A percentile compares a stretch with the other conserved stretches of the same genome.
phyloP scores from a whole-genome alignment of 345 rosid genomes.

The Gossypium longicalyx region DNA sequence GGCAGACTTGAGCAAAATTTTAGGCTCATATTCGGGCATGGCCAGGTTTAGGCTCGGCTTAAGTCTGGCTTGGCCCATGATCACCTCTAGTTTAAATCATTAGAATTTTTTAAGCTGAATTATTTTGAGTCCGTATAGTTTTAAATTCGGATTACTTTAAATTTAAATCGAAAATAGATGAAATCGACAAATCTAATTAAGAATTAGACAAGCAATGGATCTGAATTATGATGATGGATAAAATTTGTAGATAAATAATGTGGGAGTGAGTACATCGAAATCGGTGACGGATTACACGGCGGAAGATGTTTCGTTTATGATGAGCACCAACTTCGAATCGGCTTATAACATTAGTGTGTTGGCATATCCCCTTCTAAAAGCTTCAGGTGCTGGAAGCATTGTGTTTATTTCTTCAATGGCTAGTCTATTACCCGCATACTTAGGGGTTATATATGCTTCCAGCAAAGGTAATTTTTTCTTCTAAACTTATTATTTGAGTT shows the following conservation, averaged over 20 bases:
- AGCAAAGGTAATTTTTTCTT: background rate
- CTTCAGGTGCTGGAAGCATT: slow-evolving; percentile 39
- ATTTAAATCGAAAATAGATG: too few relatives aligned
- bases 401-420: background rate
- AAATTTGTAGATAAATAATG: slow-evolving; percentile 46
- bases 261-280: slow-evolving; percentile 36
- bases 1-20: too few relatives aligned
- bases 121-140: too few relatives aligned
- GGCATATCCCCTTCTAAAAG: slow-evolving; percentile 28
- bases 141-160: too few relatives aligned
- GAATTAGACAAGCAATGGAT: too few relatives aligned
- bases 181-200: too few relatives aligned
- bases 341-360: slow-evolving; percentile 51
- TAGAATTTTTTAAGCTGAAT: too few relatives aligned
- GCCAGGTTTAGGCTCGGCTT: too few relatives aligned
- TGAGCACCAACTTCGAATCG: slow-evolving; percentile 37
- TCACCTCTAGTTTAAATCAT: too few relatives aligned
- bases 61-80: too few relatives aligned
- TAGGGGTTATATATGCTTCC: slow-evolving; percentile 33
- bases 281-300: slow-evolving; percentile 29
- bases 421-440: slow-evolving; percentile 11
- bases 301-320: slow-evolving; percentile 34
- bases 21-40: too few relatives aligned
- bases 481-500: too few relatives aligned
- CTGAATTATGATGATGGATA: background rate